These are phyloP conservation scores for Dictyostelium brefeldianum DNA, from an alignment of 78 protist genomes.

Conservation along the genomic window DNA sequence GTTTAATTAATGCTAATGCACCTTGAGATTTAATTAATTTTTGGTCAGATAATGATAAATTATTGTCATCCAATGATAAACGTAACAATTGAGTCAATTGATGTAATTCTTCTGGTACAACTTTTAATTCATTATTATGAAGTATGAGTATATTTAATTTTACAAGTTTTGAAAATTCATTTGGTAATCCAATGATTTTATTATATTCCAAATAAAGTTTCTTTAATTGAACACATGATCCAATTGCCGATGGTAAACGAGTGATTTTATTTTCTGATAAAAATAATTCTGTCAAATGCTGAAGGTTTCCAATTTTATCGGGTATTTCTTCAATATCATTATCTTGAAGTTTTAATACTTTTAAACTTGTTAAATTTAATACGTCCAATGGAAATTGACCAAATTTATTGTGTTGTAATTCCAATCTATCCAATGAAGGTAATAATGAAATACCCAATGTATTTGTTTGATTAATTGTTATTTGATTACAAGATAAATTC, in stretches of 20 bases:
- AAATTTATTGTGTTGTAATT: conserved; percentile 67
- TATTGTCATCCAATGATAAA: conserved; percentile 27
- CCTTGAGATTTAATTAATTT: conserved; percentile 31
- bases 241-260: conserved; percentile 54
- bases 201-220: conserved; percentile 61
- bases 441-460: conserved; percentile 36
- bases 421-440: conserved; percentile 7
- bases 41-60: neutral
- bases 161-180: conserved; percentile 2
- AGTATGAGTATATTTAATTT: conserved; percentile 39
- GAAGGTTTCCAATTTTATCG: conserved; percentile 16
- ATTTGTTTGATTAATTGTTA: neutral
- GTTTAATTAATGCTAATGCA: neutral
- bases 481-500: conserved; percentile 39
- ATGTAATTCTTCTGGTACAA: conserved; percentile 23
- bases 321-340: conserved; percentile 42
- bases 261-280: conserved; percentile 42
- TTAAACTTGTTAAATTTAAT: neutral
- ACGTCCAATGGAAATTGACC: conserved; percentile 45
- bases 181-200: conserved; percentile 25
- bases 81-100: conserved; percentile 1
- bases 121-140: conserved; percentile 36
- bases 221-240: neutral
- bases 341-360: conserved; percentile 35
- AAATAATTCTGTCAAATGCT: conserved; percentile 13